Conservation (phyloP, 192 early-diverging fungal genomes). For the Neocallimastix lanati region DNA sequence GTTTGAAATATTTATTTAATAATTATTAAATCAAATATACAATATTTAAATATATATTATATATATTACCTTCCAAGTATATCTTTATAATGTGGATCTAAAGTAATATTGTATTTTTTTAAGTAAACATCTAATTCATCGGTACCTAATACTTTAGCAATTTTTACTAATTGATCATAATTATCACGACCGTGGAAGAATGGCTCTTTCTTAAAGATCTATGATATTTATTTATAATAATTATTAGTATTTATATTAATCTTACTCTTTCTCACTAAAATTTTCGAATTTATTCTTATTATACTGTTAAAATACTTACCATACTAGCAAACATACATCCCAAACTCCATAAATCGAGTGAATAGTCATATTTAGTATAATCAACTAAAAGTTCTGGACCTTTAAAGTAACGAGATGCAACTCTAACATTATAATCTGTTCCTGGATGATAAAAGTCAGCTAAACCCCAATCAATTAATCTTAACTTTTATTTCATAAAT, state of each 20-base stretch:
- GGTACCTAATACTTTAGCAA: conserved; percentile 92
- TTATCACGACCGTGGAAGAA: conserved; percentile 99
- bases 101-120: conserved; percentile 86
- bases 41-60: too few species aligned
- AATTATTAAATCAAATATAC: too few species aligned
- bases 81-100: conserved; percentile 77
- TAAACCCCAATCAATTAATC: conserved; percentile 97
- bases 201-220: conserved; percentile 98
- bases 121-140: conserved; percentile 83
- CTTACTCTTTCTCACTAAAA: too few species aligned
- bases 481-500: too few species aligned
- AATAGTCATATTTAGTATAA: conserved; percentile 97
- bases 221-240: too few species aligned
- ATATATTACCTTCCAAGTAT: conserved; percentile 86
- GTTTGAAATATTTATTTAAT: too few species aligned
- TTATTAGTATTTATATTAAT: too few species aligned
- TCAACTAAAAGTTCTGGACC: conserved; percentile 96
- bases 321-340: conserved; percentile 99
- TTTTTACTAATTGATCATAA: conserved; percentile 97
- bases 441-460: conserved; percentile 98
- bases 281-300: too few species aligned
- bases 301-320: too few species aligned
- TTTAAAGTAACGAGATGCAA: conserved; percentile 97
- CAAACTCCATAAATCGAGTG: conserved; percentile 97
- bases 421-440: conserved; percentile 92